Base-by-base conservation (phyloP, 176 grass and related monocot genomes). In the Aegilops bicornis region DNA sequence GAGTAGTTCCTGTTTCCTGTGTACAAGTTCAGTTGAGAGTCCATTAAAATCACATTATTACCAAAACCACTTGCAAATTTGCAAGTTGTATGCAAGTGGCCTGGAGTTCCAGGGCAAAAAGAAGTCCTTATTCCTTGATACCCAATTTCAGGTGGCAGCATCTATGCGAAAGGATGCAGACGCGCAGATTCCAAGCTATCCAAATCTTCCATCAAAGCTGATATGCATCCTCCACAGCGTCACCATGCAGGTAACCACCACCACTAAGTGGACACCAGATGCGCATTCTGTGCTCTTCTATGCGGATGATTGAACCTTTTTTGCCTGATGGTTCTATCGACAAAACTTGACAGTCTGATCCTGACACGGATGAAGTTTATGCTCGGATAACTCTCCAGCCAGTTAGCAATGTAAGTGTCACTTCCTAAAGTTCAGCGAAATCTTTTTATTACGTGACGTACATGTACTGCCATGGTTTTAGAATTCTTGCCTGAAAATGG, bases 321-420 rank as follows among this genome's bases (percentile, higher is more conserved):
- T 52, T 22, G 65, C 42, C 0, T 69, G 63, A 85, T 48, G 25
- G 8, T 20, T 78, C 31, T 90, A 39, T 79, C 17, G 32, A 32
- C 77, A 74, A 65, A 85, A 91, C 25, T 79, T 88, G 83, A 69
- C 72, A 95, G 93, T 90, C 90, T 79, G 93, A 95, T 80, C 87
- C 75, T 84, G 93, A 95, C 42, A 95, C 93, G 25, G 93, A 95
- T 92, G 93, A 95, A 83, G 90, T 95, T 77, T 95, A 95, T 78
- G 93, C 93, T 80, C 93, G 77, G 54, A 95, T 95, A 88, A 95
- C 88, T 88, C 90, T 95, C 75, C 85, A 95, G 45, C 93, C 93
- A 27, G 88, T 92, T 79, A 95, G 66, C 93, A 92, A 91, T 86
- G 93, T 95, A 83, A 81, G 90, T 88, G 16, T 45, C 24, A 74